Evolutionary conservation across 495 filamentous ascomycete genomes (phyloP).

Genomic region (Aspergillus taichungensis): DNA sequence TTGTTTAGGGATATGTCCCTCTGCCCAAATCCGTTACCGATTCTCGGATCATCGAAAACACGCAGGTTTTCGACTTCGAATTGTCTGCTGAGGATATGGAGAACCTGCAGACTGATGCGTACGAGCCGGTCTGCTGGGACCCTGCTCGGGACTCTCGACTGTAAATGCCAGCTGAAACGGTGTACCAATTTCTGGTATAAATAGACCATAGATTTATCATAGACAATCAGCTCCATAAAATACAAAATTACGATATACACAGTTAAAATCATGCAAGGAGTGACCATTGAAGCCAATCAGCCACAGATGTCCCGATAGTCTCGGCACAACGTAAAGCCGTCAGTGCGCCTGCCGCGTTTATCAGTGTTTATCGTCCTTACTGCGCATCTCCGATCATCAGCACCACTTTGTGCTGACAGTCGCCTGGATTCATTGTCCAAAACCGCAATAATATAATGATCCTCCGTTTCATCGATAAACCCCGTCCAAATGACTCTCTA

Average conservation of each 20-base stretch:
- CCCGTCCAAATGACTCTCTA: background rate
- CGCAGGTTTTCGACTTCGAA: conserved; percentile 72
- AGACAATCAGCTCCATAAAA: background rate
- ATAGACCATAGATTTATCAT: no score
- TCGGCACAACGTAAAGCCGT: conserved; percentile 31
- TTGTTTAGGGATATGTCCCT: conserved; percentile 59
- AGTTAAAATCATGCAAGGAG: background rate
- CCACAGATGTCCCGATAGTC: background rate
- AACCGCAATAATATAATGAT: no score
- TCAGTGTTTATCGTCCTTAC: conserved; percentile 2
- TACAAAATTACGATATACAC: background rate
- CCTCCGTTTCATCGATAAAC: background rate
- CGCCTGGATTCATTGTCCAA: no score
- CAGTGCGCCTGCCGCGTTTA: conserved; percentile 5
- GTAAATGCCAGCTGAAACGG: conserved; percentile 6
- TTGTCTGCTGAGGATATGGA: conserved; percentile 53
- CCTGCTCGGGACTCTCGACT: conserved; percentile 43
- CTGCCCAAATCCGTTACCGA: conserved; percentile 57
- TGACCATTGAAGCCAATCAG: no score
- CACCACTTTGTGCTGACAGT: background rate
- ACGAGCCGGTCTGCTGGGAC: conserved; percentile 67
- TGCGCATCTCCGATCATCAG: conserved; percentile 12
- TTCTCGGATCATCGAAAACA: conserved; percentile 59
- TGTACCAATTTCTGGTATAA: background rate
- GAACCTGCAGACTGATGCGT: conserved; percentile 42